Base-by-base conservation (phyloP, 352 stramenopile species). In the Globisporangium viniferum region DNA sequence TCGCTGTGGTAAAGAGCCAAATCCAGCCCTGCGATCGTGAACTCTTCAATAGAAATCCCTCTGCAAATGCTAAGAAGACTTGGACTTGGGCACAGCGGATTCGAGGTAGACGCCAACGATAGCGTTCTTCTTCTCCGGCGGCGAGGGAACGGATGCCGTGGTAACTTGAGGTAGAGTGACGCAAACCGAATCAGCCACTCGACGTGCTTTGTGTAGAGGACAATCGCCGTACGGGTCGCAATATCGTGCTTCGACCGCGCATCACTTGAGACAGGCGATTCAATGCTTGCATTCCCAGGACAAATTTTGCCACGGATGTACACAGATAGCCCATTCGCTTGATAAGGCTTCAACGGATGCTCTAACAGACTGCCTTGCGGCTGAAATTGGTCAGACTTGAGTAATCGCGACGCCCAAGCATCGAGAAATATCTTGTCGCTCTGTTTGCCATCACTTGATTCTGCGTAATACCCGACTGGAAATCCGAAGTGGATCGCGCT, bases 181-280 rank as follows among this genome's bases (percentile, higher is more conserved):
- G 74, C 72, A 64, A 92, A 91, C 15, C 56, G 72, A 71, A 91
- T 86, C 27, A 95, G 36, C 82, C 86, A 92, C 57, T 93, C 88
- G 8, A 93, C 72, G 20, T 89, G 82, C 59, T 89, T 93, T 2
- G 73, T 83, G 70, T 95, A 93, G 7, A 95, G 53, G 1, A 95
- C 72, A 33, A 93, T 72, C 24, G 85, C 80, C 51, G 81, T 87
- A 29, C 81, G 70, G 20, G 78, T 72, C 24, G 79, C 75, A 49
- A 88, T 87, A 9, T 89, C 82, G 54, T 79, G 80, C 55, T 89
- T 89, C 5, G 71, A 80, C 54, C 68, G 77, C 22, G 66, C 64
- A 18, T 73, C 66, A 36, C 35, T 62, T 29, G n/a, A 59, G 18
- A 20, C 62, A 55, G 61, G 71, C 1, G 55, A 35, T 14, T 44